phyloP scores from a whole-genome alignment of 2,329 filamentous ascomycete species.

The Alternaria novae-zelandiae region DNA sequence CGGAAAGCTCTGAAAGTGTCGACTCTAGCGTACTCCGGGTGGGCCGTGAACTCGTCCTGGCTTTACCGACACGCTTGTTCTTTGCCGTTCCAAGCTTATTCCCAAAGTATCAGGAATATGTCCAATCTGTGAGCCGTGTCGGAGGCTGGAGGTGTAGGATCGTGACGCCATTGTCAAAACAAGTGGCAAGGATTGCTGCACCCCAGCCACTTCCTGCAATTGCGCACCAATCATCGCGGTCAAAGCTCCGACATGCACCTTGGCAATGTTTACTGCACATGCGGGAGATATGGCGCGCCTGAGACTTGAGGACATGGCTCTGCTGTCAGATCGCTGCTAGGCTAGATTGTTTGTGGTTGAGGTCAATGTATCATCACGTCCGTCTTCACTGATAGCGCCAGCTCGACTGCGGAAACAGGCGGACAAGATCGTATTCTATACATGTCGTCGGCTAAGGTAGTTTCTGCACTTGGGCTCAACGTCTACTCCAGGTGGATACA shows the following conservation, averaged over 20 bases:
- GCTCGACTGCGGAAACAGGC: neutral
- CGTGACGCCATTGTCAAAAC: constrained; percentile 10
- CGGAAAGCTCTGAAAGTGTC: constrained; percentile 1
- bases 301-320: neutral
- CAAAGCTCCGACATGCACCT: constrained; percentile 4
- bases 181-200: constrained; percentile 4
- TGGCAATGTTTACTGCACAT: neutral
- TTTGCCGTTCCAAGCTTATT: neutral
- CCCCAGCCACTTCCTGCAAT: constrained; percentile 6
- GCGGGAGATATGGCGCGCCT: neutral
- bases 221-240: constrained; percentile 8
- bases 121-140: constrained; percentile 3
- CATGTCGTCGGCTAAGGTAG: constrained; percentile 1
- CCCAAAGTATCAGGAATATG: neutral
- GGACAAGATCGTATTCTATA: neutral
- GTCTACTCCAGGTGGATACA: constrained; percentile 1
- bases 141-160: neutral
- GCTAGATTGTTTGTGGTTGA: neutral
- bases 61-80: neutral
- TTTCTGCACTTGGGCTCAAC: constrained; percentile 2
- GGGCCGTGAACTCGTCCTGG: constrained; percentile 4
- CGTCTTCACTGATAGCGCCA: neutral
- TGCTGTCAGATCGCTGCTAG: neutral
- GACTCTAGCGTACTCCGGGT: constrained; percentile 4
- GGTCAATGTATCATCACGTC: neutral